phyloP scores from a whole-genome alignment of 2,329 filamentous ascomycete genomes.

The Tolypocladium tundrense region DNA sequence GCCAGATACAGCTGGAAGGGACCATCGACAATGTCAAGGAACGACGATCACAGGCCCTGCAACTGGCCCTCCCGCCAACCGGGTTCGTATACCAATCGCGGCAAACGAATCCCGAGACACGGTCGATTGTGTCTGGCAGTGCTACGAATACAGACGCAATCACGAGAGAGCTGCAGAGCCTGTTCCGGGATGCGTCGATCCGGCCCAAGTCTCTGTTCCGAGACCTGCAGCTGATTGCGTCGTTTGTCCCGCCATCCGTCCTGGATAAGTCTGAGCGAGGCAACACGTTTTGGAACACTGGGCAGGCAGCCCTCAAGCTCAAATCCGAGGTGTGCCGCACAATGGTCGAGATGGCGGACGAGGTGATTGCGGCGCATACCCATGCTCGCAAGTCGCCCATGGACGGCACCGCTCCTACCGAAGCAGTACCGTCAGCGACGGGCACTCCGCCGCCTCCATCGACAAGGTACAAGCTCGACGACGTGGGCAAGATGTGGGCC shows the following conservation, averaged over 20 bases:
- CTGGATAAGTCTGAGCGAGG: constrained; percentile 53
- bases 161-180: constrained; percentile 52
- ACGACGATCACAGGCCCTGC: constrained; percentile 45
- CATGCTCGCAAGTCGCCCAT: constrained; percentile 43
- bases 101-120: constrained; percentile 35
- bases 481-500: constrained; percentile 82
- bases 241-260: constrained; percentile 50
- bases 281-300: constrained; percentile 85
- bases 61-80: constrained; percentile 16
- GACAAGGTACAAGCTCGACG: constrained; percentile 59
- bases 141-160: constrained; percentile 53
- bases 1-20: constrained; percentile 47
- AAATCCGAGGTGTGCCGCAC: constrained; percentile 82
- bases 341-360: constrained; percentile 55
- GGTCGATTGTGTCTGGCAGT: constrained; percentile 37
- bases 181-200: constrained; percentile 58
- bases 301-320: constrained; percentile 74
- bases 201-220: constrained; percentile 75
- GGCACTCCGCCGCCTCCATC: constrained; percentile 37
- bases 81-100: constrained; percentile 23
- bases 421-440: constrained; percentile 22
- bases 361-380: constrained; percentile 50
- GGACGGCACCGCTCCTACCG: constrained; percentile 17
- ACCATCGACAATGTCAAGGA: constrained; percentile 62
- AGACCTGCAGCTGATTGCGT: constrained; percentile 65